Base-by-base conservation (phyloP, 2,329 filamentous ascomycete genomes). In the Pyrenophora teres region DNA sequence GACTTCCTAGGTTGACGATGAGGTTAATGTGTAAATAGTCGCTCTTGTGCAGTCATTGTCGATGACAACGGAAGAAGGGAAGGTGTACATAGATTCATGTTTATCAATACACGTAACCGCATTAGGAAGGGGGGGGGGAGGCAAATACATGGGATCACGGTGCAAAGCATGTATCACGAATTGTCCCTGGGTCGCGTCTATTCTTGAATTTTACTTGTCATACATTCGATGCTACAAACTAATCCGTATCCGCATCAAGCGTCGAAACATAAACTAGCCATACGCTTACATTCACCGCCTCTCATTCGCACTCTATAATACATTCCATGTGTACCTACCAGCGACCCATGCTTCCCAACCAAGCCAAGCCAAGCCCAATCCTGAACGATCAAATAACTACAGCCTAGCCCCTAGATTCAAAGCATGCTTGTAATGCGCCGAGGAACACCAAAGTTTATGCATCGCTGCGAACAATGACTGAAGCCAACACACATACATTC, bases 391-490 rank as follows among this genome's bases (percentile, higher is more conserved):
- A 57, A 59, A 53, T 42, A 46, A 19, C 19, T 19, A 19, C 19
- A 19, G 19, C 19, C 19, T 48, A 56, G 44, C 54, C 56, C 53
- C 43, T 59, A 55, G 40, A 50, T 52, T 56, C 52, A 57, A 50
- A 51, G 47, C 59, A 67, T 68, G 66, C 64, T 64, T 19, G 7
- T 30, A 59, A 60, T 65, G 57, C 68, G 67, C 69, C 68, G 63
- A 61, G 60, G 56, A 72, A 72, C 69, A 70, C 69, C 68, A 45
- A 64, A 64, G 56, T 27, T 27, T 67, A 72, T 72, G 69, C 68
- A 65, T 68, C 60, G 64, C 64, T 68, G 53, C 59, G 46, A 52
- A 52, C 46, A 52, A 64, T 60, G 41, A 54, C 60, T 59, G 54
- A 64, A 57, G 44, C 49, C 33, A 48, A 52, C 33, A 19, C 19